Conservation (phyloP, 2,329 filamentous ascomycete genomes). For the Byssoonygena ceratinophila region DNA sequence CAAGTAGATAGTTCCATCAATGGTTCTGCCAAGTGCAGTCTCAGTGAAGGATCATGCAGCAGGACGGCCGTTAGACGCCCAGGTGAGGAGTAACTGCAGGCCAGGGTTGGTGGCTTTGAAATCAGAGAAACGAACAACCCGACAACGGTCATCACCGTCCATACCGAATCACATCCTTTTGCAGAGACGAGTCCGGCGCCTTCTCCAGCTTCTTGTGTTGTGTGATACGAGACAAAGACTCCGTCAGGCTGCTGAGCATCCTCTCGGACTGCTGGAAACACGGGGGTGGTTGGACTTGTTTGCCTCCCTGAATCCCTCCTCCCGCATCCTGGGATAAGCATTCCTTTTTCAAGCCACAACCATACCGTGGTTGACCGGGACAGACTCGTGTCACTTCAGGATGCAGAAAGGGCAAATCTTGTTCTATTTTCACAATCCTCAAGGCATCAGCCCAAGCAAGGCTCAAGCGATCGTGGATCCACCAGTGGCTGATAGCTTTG, state of each 20-base stretch:
- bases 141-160: not conserved
- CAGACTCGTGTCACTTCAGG: constrained; percentile 6
- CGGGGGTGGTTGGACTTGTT: too few species aligned
- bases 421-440: too few species aligned
- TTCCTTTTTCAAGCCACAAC: constrained; percentile 2
- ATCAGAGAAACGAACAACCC: not conserved
- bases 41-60: too few species aligned
- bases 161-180: too few species aligned
- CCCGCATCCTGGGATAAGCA: not conserved
- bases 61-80: not conserved
- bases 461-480: constrained; percentile 10
- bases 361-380: constrained; percentile 1
- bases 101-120: too few species aligned
- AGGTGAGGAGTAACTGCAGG: too few species aligned
- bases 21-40: too few species aligned
- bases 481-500: constrained; percentile 8
- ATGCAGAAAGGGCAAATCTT: not conserved
- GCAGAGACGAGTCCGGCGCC: too few species aligned
- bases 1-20: too few species aligned
- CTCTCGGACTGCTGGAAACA: too few species aligned
- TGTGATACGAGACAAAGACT: not conserved
- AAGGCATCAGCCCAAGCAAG: not conserved
- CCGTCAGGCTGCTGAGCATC: too few species aligned
- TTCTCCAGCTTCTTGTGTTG: too few species aligned
- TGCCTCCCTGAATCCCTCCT: not conserved